These are phyloP conservation scores for Acacia acuminata DNA, from an alignment of 306 rosid species.

Conservation along the genomic window DNA sequence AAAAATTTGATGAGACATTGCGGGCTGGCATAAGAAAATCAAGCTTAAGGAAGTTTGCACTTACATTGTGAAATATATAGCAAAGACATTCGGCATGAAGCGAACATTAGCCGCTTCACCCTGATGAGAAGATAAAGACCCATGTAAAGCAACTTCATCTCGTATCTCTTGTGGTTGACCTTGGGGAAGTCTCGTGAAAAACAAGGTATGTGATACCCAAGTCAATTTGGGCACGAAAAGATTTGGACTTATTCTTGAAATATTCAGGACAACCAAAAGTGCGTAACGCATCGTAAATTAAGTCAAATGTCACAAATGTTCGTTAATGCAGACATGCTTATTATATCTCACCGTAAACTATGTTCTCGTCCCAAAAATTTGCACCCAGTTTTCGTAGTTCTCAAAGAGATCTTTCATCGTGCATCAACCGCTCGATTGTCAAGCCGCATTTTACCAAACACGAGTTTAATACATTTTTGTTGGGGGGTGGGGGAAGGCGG, in stretches of 20 bases:
- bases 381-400: constrained; percentile 92
- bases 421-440: constrained; percentile 85
- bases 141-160: constrained; percentile 86
- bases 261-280: not conserved
- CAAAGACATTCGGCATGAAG: constrained; percentile 84
- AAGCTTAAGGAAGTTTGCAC: constrained; percentile 14
- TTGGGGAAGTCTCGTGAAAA: constrained; percentile 64
- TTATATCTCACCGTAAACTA: constrained; percentile 66
- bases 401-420: constrained; percentile 73
- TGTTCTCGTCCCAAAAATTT: constrained; percentile 81
- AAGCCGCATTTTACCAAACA: constrained; percentile 55
- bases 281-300: not conserved
- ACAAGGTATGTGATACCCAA: constrained; percentile 8
- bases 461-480: constrained; percentile 24
- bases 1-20: constrained; percentile 10
- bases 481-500: constrained; percentile 19
- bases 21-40: constrained; percentile 1
- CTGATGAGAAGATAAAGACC: constrained; percentile 86
- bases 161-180: constrained; percentile 72
- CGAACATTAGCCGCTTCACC: constrained; percentile 89
- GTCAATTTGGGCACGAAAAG: constrained; percentile 20
- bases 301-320: constrained; percentile 6
- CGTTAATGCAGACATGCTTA: not conserved
- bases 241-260: constrained; percentile 21
- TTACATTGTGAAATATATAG: constrained; percentile 83